Conservation (phyloP, 768 basidiomycete genomes). For the Kwoniella dejecticola region DNA sequence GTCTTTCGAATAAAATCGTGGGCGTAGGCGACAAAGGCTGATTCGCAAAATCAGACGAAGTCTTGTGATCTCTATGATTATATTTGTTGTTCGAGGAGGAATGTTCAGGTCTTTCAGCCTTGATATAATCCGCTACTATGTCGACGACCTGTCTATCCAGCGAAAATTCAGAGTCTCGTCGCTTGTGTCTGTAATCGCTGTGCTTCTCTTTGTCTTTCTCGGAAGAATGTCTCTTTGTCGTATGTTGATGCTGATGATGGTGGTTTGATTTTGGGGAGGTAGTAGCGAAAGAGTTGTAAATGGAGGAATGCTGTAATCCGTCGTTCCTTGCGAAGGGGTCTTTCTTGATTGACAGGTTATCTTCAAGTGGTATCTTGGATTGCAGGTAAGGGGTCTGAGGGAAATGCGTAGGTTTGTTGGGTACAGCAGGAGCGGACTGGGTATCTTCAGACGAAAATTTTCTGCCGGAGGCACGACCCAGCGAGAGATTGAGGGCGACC, state of each 20-base stretch:
- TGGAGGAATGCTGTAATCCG: conserved; percentile 13
- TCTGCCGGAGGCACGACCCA: conserved; percentile 8
- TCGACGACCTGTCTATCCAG: conserved; percentile 15
- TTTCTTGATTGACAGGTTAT: neutral
- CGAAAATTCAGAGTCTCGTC: conserved; percentile 13
- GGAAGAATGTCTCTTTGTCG: neutral
- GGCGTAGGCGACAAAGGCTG: conserved; percentile 1
- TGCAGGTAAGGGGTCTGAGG: conserved; percentile 22
- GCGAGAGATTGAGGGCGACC: conserved; percentile 6
- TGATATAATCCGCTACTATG: conserved; percentile 15
- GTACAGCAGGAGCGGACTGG: neutral
- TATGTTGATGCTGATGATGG: no score
- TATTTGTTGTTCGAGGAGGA: no score
- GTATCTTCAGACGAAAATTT: conserved; percentile 1
- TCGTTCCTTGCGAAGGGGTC: conserved; percentile 16
- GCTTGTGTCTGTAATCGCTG: neutral
- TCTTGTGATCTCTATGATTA: no score
- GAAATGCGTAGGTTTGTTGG: conserved; percentile 21
- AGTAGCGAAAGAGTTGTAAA: conserved; percentile 13
- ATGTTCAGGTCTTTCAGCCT: neutral
- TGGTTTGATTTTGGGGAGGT: neutral
- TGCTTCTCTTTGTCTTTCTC: neutral
- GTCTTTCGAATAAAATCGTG: neutral
- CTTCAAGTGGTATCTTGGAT: conserved; percentile 3
- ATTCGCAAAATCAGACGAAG: neutral